phyloP scores from a whole-genome alignment of 257 asterid genomes.

The Coffea canephora region DNA sequence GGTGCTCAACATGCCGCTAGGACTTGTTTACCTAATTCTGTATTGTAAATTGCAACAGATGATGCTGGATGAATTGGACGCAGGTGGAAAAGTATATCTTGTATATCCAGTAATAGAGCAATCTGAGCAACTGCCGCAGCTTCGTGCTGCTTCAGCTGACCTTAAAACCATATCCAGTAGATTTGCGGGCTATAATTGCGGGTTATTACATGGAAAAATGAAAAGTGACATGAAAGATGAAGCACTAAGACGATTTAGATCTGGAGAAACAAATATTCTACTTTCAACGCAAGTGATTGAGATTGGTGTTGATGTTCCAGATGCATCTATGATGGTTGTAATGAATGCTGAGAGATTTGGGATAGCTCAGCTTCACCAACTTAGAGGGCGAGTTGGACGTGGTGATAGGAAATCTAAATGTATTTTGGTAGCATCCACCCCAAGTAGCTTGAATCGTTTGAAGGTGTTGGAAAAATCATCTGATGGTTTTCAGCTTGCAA shows the following conservation, averaged over 20 bases:
- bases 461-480: slow-evolving; percentile 79
- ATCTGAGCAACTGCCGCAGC: slow-evolving; percentile 92
- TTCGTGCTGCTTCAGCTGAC: slow-evolving; percentile 86
- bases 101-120: slow-evolving; percentile 85
- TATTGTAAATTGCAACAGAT: slow-evolving; percentile 45
- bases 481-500: slow-evolving; percentile 83
- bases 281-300: slow-evolving; percentile 95
- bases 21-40: not conserved
- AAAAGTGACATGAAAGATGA: slow-evolving; percentile 77
- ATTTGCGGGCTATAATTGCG: slow-evolving; percentile 63
- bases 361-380: slow-evolving; percentile 88
- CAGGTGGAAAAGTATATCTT: slow-evolving; percentile 76
- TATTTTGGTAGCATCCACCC: slow-evolving; percentile 54
- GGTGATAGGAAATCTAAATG: slow-evolving; percentile 85
- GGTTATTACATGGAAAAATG: slow-evolving; percentile 88
- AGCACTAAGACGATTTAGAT: slow-evolving; percentile 62
- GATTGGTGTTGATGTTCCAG: slow-evolving; percentile 93
- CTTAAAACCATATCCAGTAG: slow-evolving; percentile 56
- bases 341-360: slow-evolving; percentile 97
- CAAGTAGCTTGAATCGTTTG: slow-evolving; percentile 61
- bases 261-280: slow-evolving; percentile 71
- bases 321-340: slow-evolving; percentile 98
- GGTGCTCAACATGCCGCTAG: not conserved
- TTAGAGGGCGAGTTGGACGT: slow-evolving; percentile 93
- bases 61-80: slow-evolving; percentile 71